These are phyloP conservation scores for Nothopassalora personata DNA, from an alignment of 2,329 filamentous ascomycete genomes.

Conservation along the genomic window DNA sequence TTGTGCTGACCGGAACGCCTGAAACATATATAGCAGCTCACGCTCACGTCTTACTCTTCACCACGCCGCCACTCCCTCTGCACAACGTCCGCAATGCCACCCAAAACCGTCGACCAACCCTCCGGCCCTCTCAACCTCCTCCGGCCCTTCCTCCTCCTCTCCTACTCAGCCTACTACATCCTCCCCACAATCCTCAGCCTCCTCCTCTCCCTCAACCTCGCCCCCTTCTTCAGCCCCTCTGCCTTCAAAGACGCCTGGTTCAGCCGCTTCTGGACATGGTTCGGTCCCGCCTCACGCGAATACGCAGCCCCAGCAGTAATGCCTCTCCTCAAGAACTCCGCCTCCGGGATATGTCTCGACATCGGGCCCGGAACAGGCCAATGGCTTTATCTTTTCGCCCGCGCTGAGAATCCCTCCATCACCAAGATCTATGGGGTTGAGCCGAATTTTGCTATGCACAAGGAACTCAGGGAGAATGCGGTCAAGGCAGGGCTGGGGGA, in stretches of 20 bases:
- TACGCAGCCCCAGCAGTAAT: slow-evolving; percentile 42
- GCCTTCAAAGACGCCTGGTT: slow-evolving; percentile 51
- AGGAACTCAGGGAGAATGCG: slow-evolving; percentile 44
- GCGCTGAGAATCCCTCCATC: slow-evolving; percentile 27
- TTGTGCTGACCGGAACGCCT: neutral
- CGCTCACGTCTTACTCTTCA: neutral
- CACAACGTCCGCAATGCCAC: slow-evolving; percentile 6
- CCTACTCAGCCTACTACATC: slow-evolving; percentile 45
- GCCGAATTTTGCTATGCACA: slow-evolving; percentile 54
- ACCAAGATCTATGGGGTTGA: slow-evolving; percentile 57
- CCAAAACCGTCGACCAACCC: slow-evolving; percentile 4
- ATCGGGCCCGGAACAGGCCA: slow-evolving; percentile 58
- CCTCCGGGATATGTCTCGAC: slow-evolving; percentile 54
- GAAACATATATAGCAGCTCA: neutral
- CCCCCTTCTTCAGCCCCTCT: slow-evolving; percentile 22
- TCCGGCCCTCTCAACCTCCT: slow-evolving; percentile 30
- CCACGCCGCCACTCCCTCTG: neutral
- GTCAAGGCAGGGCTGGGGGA: slow-evolving; percentile 49
- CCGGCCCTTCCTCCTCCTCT: slow-evolving; percentile 45
- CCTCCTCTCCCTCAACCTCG: slow-evolving; percentile 21
- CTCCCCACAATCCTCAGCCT: slow-evolving; percentile 48
- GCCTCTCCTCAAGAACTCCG: slow-evolving; percentile 48
- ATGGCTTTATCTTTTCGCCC: slow-evolving; percentile 53
- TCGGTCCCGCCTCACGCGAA: slow-evolving; percentile 49
- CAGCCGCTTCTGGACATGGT: slow-evolving; percentile 54